These are phyloP conservation scores for Monosporozyma siamensis DNA, from an alignment of 805 yeast species.

Conservation along the genomic window DNA sequence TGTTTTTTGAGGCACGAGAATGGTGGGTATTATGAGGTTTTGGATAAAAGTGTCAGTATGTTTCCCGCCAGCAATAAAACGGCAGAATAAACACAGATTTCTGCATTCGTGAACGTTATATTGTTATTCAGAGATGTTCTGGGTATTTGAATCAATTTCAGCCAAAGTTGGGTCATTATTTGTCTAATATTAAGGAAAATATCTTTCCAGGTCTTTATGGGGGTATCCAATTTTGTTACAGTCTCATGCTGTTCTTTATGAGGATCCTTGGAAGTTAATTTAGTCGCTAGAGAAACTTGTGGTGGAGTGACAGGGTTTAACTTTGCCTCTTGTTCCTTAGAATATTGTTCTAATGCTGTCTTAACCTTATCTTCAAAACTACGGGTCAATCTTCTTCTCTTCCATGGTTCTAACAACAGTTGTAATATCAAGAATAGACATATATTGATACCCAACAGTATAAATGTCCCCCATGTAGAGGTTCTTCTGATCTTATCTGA, in stretches of 20 bases:
- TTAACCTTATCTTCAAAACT: slow-evolving; percentile 77
- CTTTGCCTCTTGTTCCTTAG: slow-evolving; percentile 2
- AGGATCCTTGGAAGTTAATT: too few relatives aligned
- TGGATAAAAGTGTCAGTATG: too few relatives aligned
- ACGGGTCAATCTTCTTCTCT: slow-evolving; percentile 66
- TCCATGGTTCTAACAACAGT: slow-evolving; percentile 89
- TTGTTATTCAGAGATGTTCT: background rate
- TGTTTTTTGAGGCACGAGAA: too few relatives aligned
- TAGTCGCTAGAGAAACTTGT: background rate
- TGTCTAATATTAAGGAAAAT: background rate
- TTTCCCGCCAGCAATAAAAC: too few relatives aligned
- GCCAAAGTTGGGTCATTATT: background rate
- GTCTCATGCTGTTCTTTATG: too few relatives aligned
- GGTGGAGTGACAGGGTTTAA: background rate
- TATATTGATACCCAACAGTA: slow-evolving; percentile 80
- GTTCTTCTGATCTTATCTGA: slow-evolving; percentile 91
- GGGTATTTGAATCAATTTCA: background rate
- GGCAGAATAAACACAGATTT: too few relatives aligned
- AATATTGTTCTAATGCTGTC: slow-evolving; percentile 36
- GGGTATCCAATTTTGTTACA: too few relatives aligned
- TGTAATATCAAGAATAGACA: slow-evolving; percentile 73
- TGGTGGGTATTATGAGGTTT: too few relatives aligned
- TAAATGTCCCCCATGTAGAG: slow-evolving; percentile 94
- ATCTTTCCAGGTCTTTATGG: too few relatives aligned
- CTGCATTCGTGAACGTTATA: background rate